Evolutionary conservation across 2,329 filamentous ascomycete genomes (phyloP), one percentile per base, ranked within the genome.

Genomic region (Xylaria multiplex): DNA sequence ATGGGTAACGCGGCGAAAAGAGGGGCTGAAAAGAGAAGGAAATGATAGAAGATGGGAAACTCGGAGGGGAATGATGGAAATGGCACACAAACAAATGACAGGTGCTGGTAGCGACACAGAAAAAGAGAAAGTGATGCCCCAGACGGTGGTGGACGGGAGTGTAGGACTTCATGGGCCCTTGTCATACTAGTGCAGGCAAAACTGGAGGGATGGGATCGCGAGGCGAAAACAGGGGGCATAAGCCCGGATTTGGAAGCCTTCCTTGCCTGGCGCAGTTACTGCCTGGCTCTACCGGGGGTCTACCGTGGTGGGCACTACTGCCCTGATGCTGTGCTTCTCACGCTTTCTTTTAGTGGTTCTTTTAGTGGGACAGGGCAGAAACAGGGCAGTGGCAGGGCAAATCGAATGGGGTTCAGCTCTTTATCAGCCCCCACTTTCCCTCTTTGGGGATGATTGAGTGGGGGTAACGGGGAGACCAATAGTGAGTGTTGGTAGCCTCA

Each of bases 101-200:
- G 62, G 56, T 65, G 11, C 27, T 54, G 42, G 45, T 24, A 62
- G 24, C 16, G 6, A 54, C 24, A 43, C 42, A 6, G 13, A 53
- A 55, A 69, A 64, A 53, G 35, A 64, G 57, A 62, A 61, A 40
- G 62, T 60, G 52, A 64, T 60, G 66, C 37, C 56, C 57, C 66
- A 27, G 46, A 58, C 13, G 53, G 14, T 40, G 32, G 13, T 54
- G 50, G 22, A 46, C 42, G 19, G 30, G 49, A 37, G 30, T n/a
- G 35, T 57, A n/a, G 49, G 32, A 43, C 35, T 53, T 16, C 13
- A 43, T 35, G 42, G 52, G 35, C 42, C 32, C 37, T 55, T 43
- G 53, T 19, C 19, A 16, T 40, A 27, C 19, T 27, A 27, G 27
- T 27, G 27, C 40, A 37, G 52, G 58, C 48, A 54, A 42, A 19